Base-by-base conservation (phyloP, 1,139 yeast species). In the Lipomyces yarrowii region DNA sequence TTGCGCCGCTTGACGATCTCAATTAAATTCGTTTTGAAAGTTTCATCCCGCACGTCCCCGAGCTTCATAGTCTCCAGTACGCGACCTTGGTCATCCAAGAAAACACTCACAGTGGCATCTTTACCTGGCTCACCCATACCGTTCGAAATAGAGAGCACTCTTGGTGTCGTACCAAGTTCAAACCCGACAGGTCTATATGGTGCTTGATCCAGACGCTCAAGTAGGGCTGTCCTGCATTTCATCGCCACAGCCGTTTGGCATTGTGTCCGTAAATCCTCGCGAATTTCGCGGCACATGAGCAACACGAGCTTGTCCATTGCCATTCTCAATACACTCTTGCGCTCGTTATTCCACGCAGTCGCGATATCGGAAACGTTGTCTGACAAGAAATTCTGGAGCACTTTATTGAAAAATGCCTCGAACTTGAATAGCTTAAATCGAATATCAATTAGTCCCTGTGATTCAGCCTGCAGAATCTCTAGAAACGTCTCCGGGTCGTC, bases 381-480 rank as follows among this genome's bases (percentile, higher is more conserved):
- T 62, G 87, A 86, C 73, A 91, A 81, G 71, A 88, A 86, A 67
- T 84, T 84, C 69, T 86, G 84, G 67, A 83, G 81, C 60, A 87
- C 73, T 65, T 83, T 84, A 60, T 82, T 83, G 63, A 84, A 79
- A 63, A 84, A 78, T 18, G 61, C 55, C 11, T 71, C 72, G 23
- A 63, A 64, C 15, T 68, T 63, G 33, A 61, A 62, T 61, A 83
- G 78, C 2, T 80, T 78, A 68, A 82, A 78, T 69, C 82, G 82
- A 10, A 85, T 79, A 57, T 75, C 79, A 60, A 86, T 79, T 61
- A 85, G 76, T 76, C 79, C 96, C 84, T 79, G 85, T 73, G 77
- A 78, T 76, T 94, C 99, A 1, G 99, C 99, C 74, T 90, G 93
- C 62, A 93, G 80, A 97, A 94, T 94, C 74, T 96, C 85, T 73